phyloP scores from a whole-genome alignment of 1,284 basidiomycete genomes.

The Lignosus rhinocerotis region DNA sequence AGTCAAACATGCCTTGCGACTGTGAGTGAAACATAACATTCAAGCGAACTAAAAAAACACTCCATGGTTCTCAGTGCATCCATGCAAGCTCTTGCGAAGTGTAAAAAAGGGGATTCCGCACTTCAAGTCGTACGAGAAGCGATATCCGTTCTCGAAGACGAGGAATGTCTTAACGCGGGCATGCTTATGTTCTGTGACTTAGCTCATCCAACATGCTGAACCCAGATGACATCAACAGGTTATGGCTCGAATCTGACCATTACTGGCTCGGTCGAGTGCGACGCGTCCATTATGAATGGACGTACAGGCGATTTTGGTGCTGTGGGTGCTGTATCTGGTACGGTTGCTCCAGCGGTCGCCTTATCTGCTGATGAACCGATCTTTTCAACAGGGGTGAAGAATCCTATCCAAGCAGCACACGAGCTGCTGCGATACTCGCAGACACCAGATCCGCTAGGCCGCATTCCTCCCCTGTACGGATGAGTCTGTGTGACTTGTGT shows the following conservation, averaged over 20 bases:
- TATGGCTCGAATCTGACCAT: conserved; percentile 75
- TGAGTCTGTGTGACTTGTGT: neutral
- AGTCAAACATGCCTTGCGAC: conserved; percentile 53
- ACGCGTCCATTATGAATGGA: conserved; percentile 72
- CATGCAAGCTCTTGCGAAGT: conserved; percentile 33
- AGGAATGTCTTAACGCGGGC: conserved; percentile 69
- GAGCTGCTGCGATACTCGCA: conserved; percentile 54
- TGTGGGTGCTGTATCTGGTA: conserved; percentile 66
- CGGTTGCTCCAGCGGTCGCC: neutral
- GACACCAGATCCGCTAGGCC: conserved; percentile 51
- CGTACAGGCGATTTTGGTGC: conserved; percentile 57
- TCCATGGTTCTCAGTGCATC: conserved; percentile 44
- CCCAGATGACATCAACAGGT: conserved; percentile 38
- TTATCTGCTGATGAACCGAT: neutral
- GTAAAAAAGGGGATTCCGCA: conserved; percentile 27
- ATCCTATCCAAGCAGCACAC: conserved; percentile 63
- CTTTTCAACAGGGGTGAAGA: conserved; percentile 52
- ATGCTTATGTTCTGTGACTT: conserved; percentile 1
- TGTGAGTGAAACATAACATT: conserved; percentile 37
- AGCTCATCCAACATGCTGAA: neutral
- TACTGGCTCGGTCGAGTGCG: conserved; percentile 71
- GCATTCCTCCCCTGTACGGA: conserved; percentile 65
- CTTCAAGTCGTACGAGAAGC: conserved; percentile 51
- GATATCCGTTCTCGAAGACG: conserved; percentile 60
- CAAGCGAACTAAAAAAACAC: neutral